Evolutionary conservation across 1,284 basidiomycete species (phyloP).

Genomic region (Tausonia pullulans): DNA sequence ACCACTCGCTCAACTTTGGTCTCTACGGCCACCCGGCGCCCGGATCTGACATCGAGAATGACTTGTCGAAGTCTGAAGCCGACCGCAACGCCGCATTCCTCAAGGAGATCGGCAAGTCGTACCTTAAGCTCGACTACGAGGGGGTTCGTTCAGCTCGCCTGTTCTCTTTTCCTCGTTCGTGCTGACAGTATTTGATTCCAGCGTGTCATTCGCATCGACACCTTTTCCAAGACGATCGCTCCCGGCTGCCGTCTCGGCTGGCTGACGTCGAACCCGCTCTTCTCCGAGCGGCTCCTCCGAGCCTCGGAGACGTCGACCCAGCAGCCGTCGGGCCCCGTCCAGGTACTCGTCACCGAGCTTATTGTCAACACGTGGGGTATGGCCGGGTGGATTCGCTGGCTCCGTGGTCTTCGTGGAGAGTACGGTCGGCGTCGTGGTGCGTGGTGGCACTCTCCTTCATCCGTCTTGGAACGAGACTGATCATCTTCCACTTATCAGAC

Average conservation of each 20-base stretch:
- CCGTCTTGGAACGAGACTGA: not conserved
- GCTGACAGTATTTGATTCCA: not conserved
- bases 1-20: constrained; percentile 15
- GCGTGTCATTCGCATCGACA: constrained; percentile 36
- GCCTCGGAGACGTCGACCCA: constrained; percentile 61
- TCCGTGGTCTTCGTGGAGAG: constrained; percentile 44
- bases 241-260: constrained; percentile 68
- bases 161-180: not conserved
- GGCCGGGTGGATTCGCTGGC: constrained; percentile 64
- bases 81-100: constrained; percentile 32
- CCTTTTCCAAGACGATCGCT: constrained; percentile 39
- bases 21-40: constrained; percentile 3
- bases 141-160: constrained; percentile 13
- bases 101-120: constrained; percentile 48
- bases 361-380: constrained; percentile 52
- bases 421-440: constrained; percentile 17
- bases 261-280: constrained; percentile 46
- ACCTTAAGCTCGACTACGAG: constrained; percentile 43
- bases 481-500: not conserved
- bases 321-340: constrained; percentile 57
- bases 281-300: constrained; percentile 60
- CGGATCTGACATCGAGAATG: constrained; percentile 13
- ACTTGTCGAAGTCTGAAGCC: constrained; percentile 14
- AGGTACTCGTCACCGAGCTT: constrained; percentile 52
- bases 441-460: not conserved